Evolutionary conservation across 768 basidiomycete species (phyloP), one percentile per base, ranked within the genome.

Genomic region (Paxillus rubicundulus): DNA sequence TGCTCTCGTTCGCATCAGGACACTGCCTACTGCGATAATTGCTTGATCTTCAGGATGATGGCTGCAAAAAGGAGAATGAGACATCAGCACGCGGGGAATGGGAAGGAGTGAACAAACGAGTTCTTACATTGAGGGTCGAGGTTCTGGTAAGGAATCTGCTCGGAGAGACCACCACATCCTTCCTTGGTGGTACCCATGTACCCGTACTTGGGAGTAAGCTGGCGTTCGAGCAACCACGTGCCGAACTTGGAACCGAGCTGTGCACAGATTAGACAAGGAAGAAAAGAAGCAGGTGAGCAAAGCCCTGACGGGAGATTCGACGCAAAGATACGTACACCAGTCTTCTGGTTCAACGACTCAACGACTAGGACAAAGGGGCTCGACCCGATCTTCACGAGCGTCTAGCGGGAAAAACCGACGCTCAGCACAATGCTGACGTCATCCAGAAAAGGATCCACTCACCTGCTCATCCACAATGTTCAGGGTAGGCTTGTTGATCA

Each of bases 281-380:
- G 6, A 38, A 3, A 9, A 2, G 27, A 17, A 24, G 24, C 3
- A 5, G 16, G 32, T 16, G 10, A 45, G 32, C 9, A 5, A 9
- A 20, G 2, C 2, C 16, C 28, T 28, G 8, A 24, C 1, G 43
- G 16, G 14, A 30, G 39, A 36, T 47, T 57, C 12, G 54, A 49
- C 12, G 45, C 32, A 38, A 28, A 10, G 18, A 24, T 9, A 67
- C 75, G 47, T 65, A 79, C 74, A n/a, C 90, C 92, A 8, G 91
- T 94, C 82, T 90, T 92, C 72, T 87, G 87, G 74, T 89, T 93
- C 51, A 89, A 76, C 16, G 88, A 87, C 73, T 94, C 92, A 14
- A 87, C 89, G 37, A 94, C 82, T 28, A 94, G 78, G 27, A 93
- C 89, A 69, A 92, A 92, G 17, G 80, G 81, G 59, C 80, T 86